Evolutionary conservation across 2,329 filamentous ascomycete genomes (phyloP).

Genomic region (Bipolaris cookei): DNA sequence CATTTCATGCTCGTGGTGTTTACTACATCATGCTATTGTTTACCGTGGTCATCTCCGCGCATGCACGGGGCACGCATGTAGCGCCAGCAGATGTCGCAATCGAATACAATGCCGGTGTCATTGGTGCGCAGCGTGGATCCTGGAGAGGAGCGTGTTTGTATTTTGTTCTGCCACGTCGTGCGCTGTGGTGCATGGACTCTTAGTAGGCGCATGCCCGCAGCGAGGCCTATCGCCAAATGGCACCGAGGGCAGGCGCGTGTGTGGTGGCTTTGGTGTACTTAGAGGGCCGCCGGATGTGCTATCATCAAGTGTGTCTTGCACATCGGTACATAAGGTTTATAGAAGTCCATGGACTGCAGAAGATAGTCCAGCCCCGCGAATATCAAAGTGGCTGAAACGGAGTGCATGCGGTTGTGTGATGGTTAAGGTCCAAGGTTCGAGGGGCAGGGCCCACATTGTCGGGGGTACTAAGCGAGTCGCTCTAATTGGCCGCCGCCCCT

Average conservation of each 20-base stretch:
- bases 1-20: neutral
- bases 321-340: no score
- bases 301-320: neutral
- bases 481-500: slow-evolving; percentile 5
- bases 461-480: slow-evolving; percentile 13
- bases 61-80: no score
- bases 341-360: no score
- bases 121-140: slow-evolving; percentile 10
- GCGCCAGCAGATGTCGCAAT: neutral
- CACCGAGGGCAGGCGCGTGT: slow-evolving; percentile 13
- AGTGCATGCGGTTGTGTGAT: neutral
- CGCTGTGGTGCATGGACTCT: slow-evolving; percentile 8
- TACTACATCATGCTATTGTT: neutral
- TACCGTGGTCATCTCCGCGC: neutral
- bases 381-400: slow-evolving; percentile 1
- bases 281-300: neutral
- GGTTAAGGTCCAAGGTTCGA: neutral
- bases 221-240: slow-evolving; percentile 10
- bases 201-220: slow-evolving; percentile 3
- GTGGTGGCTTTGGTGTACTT: neutral
- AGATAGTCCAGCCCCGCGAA: neutral
- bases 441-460: no score
- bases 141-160: slow-evolving; percentile 2
- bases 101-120: neutral
- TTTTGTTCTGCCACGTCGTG: slow-evolving; percentile 11